Base-by-base conservation (phyloP, 2,329 filamentous ascomycete species). In the Mycosphaerella sp. region DNA sequence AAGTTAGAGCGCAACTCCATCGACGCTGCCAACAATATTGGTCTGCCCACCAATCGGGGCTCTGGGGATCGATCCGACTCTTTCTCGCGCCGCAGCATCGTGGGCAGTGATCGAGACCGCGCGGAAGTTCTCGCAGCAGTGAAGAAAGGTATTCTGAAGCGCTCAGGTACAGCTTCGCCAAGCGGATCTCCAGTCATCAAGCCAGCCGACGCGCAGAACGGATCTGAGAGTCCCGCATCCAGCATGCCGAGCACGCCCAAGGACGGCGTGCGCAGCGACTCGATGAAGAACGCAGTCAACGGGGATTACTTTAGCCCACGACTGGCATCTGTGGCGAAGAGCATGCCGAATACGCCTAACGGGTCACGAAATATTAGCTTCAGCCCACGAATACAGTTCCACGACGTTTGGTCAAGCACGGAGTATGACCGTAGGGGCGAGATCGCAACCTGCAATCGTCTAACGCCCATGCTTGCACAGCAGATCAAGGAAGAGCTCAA, bases 401-500 rank as follows among this genome's bases (percentile, higher is more conserved):
- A 96, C 69, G 93, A 98, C 67, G 97, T 91, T 6, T 98, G 91
- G 90, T 90, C 91, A 2, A 89, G 86, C 67, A 86, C 87, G 64
- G 93, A 98, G 70, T 98, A 98, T 68, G 93, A 98, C 70, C 87
- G 93, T 58, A 84, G 93, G 51, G 93, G 93, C 51, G 93, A 98
- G 57, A 87, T 97, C 74, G 91, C 93, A 9, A 98, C 93, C 1
- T 98, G 93, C 82, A 98, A 98, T 70, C 88, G 92, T 62, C 79
- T 98, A 63, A 98, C 93, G 46, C 93, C 93, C 10, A 91, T 96
- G 80, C 81, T 98, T 59, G 93, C 93, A 44, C 93, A 98, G 74
- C 93, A 98, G 72, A 98, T 98, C 75, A 97, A 97, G 75, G 93
- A 98, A 75, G 93, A 98, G 76, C 82, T 98, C 64, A 98, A 98